Conservation (phyloP, 805 yeast species). For the Scheffersomyces spartinae region DNA sequence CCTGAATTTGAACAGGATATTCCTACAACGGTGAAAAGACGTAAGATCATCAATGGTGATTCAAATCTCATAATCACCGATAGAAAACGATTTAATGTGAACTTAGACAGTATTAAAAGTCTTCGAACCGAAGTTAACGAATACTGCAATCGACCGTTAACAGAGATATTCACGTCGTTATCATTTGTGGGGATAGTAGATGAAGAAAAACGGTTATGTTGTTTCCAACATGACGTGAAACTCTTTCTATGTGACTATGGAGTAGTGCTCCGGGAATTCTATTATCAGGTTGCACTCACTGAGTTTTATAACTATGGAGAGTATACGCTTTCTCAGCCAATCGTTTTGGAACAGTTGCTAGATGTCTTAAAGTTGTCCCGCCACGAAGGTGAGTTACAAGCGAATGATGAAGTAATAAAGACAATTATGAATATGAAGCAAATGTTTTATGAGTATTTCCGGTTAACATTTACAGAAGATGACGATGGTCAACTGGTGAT, state of each 20-base stretch:
- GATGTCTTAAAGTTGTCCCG: neutral
- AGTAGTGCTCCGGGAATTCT: conserved; percentile 51
- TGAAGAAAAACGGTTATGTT: conserved; percentile 50
- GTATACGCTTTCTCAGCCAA: conserved; percentile 12
- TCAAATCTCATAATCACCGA: conserved; percentile 3
- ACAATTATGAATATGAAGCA: conserved; percentile 37
- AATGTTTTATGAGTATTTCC: conserved; percentile 78
- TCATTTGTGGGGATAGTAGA: conserved; percentile 81
- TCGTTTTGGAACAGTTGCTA: conserved; percentile 7
- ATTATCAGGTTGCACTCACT: conserved; percentile 68
- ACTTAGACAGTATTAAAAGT: conserved; percentile 46
- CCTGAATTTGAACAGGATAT: too few relatives aligned
- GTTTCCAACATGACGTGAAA: conserved; percentile 77
- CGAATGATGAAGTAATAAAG: conserved; percentile 1
- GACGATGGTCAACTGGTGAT: conserved; percentile 25
- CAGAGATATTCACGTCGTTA: conserved; percentile 57
- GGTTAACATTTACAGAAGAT: conserved; percentile 30
- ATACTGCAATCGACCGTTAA: conserved; percentile 38
- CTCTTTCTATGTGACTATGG: conserved; percentile 76
- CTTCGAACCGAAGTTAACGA: conserved; percentile 41
- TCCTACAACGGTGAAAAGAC: too few relatives aligned
- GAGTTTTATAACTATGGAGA: conserved; percentile 78
- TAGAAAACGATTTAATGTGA: conserved; percentile 28
- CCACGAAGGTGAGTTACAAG: conserved; percentile 24
- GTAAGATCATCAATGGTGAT: too few relatives aligned